These are phyloP conservation scores for Aquilaria sinensis DNA, from an alignment of 345 rosid species.

Conservation along the genomic window DNA sequence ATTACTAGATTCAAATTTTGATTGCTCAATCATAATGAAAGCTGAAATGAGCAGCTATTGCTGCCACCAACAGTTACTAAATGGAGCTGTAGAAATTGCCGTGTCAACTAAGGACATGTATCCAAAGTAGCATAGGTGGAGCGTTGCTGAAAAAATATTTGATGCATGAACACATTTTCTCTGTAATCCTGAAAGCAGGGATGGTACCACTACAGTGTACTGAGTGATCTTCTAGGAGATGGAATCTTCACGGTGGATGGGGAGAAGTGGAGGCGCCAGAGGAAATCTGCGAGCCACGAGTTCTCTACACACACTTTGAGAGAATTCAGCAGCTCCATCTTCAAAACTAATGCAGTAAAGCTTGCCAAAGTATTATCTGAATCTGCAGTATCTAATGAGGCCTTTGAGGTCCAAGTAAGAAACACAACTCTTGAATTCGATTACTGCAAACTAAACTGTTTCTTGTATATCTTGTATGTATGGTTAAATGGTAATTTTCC, in stretches of 20 bases:
- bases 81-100: background rate
- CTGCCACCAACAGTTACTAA: background rate
- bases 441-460: constrained; percentile 2
- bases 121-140: no score
- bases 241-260: constrained; percentile 39
- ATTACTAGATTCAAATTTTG: no score
- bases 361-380: constrained; percentile 20
- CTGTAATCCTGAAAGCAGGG: constrained; percentile 12
- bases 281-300: constrained; percentile 30
- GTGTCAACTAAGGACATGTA: background rate
- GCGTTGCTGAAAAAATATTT: background rate
- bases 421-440: background rate
- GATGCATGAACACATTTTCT: background rate
- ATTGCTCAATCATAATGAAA: no score
- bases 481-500: background rate
- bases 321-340: constrained; percentile 25
- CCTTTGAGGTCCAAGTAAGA: constrained; percentile 21
- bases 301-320: constrained; percentile 27
- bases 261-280: constrained; percentile 35
- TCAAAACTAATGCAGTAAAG: constrained; percentile 20
- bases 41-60: no score
- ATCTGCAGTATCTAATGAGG: constrained; percentile 14
- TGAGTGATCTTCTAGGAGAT: constrained; percentile 29
- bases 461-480: background rate
- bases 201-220: constrained; percentile 3